Conservation (phyloP, 805 yeast genomes). For the Nakazawaea molendinolei region DNA sequence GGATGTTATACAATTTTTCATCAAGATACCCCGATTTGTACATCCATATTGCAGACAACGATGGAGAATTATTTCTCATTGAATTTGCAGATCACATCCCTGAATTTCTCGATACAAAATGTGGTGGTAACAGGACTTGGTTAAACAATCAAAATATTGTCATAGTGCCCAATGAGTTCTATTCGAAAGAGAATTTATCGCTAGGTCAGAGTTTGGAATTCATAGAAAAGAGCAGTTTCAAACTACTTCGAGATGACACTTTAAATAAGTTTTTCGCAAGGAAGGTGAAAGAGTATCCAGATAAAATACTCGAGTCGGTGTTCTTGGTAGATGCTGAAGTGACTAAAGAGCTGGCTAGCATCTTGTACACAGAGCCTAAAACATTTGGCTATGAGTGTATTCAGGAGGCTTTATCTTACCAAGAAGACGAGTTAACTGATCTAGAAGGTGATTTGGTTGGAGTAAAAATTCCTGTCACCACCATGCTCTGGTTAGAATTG, state of each 20-base stretch:
- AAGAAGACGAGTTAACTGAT: neutral
- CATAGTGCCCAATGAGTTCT: constrained; percentile 32
- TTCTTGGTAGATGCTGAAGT: constrained; percentile 16
- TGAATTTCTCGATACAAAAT: constrained; percentile 38
- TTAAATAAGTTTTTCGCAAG: constrained; percentile 17
- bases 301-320: constrained; percentile 21
- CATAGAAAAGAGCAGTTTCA: constrained; percentile 30
- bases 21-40: constrained; percentile 27
- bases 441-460: neutral
- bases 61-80: constrained; percentile 48
- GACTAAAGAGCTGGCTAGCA: constrained; percentile 11
- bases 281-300: constrained; percentile 22
- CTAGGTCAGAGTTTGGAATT: constrained; percentile 34
- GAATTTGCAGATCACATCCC: constrained; percentile 35
- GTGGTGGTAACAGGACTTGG: constrained; percentile 49
- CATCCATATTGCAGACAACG: constrained; percentile 43
- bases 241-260: constrained; percentile 21
- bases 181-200: constrained; percentile 26
- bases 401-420: constrained; percentile 1
- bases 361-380: neutral
- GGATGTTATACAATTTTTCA: constrained; percentile 31
- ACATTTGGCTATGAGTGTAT: neutral
- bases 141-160: constrained; percentile 33
- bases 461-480: neutral
- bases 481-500: no score